Percentiles rank a stretch among this genome's conserved stretches.
These are phyloP conservation scores for Lasiodiplodia theobromae DNA, from an alignment of 2,329 filamentous ascomycete genomes.

Conservation along the genomic window DNA sequence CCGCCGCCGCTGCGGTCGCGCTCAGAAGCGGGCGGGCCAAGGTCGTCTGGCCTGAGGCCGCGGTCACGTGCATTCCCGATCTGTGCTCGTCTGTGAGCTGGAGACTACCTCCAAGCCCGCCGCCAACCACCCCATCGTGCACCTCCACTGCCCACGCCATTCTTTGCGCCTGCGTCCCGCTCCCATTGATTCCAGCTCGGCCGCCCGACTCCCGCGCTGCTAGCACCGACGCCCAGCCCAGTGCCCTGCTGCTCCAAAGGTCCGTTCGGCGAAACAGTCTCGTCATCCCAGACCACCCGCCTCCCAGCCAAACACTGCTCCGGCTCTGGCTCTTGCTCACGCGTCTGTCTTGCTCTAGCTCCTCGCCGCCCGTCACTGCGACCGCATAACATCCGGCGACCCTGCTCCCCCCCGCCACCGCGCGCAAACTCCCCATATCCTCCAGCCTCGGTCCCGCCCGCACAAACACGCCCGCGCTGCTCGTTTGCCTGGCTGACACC, in stretches of 20 bases:
- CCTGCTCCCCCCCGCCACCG: conserved; percentile 4
- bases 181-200: conserved; percentile 20
- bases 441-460: conserved; percentile 18
- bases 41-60: too few species aligned
- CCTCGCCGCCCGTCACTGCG: background rate
- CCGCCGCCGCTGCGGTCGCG: background rate
- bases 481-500: conserved; percentile 21
- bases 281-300: conserved; percentile 28
- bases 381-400: conserved; percentile 1
- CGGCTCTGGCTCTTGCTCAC: conserved; percentile 23
- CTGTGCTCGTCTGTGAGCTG: conserved; percentile 22
- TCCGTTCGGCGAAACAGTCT: conserved; percentile 29
- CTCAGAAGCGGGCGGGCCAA: conserved; percentile 1
- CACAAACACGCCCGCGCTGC: conserved; percentile 12
- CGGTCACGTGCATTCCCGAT: conserved; percentile 10
- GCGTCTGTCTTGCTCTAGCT: conserved; percentile 16
- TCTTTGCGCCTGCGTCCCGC: conserved; percentile 28
- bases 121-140: conserved; percentile 17
- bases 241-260: conserved; percentile 11
- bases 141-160: conserved; percentile 27
- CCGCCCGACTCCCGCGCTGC: conserved; percentile 23
- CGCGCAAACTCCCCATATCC: conserved; percentile 10
- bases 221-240: conserved; percentile 6
- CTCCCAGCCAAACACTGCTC: conserved; percentile 23
- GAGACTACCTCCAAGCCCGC: conserved; percentile 21